Base-by-base conservation (phyloP, 2,329 filamentous ascomycete genomes). In the Cercospora sesami region DNA sequence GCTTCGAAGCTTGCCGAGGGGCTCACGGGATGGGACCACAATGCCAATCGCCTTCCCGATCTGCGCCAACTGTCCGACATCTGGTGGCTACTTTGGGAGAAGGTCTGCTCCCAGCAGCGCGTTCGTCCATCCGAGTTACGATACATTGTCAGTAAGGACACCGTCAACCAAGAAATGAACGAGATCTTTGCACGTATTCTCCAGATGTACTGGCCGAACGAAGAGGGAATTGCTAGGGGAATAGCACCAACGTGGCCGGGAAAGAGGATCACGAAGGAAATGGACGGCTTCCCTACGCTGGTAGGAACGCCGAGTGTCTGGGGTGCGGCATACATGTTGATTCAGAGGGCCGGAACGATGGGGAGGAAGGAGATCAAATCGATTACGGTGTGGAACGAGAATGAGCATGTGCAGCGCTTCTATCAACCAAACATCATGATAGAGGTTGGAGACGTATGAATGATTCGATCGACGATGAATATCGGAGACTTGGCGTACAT, bases 11-110 rank as follows among this genome's bases (percentile, higher is more conserved):
- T 30, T 7, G 48, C 59, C 33, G 55, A 53, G 7, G 55, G 18
- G n/a, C 5, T 18, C 21, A 8, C 5, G 9, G 31, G 31, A 14
- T 68, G 66, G 66, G 10, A 68, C n/a, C 31, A 16, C 5, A 28
- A 28, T 2, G 58, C 36, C 4, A 28, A 61, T 33, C 61, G 53
- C 3, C 23, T 36, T 4, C 65, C 65, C 9, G 51, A 60, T 14
- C 51, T 71, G 5, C 51, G 33, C n/a, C 67, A 69, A 12, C 68
- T 68, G 28, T 69, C 66, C n/a, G 71, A 72, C 58, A 31, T 72
- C 39, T 60, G 53, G 57, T 68, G 36, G 57, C 69, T 72, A 5
- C 48, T 48, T 2, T 72, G 71, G 71, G 30, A 48, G n/a, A 31
- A 68, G 33, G 30, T 72, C 51, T 67, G 64, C 18, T 21, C 33